Evolutionary conservation across 1,284 basidiomycete genomes (phyloP).

Genomic region (Apiotrichum sp.): DNA sequence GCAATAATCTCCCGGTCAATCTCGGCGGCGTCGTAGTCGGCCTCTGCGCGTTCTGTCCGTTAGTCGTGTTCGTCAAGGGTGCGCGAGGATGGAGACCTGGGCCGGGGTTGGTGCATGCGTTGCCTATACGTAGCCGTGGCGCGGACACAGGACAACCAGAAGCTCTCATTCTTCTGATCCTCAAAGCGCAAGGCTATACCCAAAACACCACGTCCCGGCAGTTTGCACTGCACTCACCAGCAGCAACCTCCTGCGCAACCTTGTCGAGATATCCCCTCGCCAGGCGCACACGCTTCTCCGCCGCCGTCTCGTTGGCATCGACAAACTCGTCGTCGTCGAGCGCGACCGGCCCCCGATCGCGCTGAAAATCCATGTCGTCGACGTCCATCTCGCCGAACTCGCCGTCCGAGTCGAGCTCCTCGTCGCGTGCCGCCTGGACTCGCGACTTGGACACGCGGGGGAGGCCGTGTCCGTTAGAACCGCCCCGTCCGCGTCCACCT

Average conservation of each 20-base stretch:
- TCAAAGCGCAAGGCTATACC: no score
- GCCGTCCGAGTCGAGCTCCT: constrained; percentile 60
- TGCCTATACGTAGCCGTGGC: no score
- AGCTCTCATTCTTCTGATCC: no score
- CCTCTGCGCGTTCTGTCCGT: constrained; percentile 53
- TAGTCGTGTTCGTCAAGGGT: no score
- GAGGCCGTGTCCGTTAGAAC: no score
- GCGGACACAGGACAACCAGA: no score
- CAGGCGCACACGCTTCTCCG: constrained; percentile 83
- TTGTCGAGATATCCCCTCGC: constrained; percentile 85
- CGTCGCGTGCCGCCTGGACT: constrained; percentile 50
- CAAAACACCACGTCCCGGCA: no score
- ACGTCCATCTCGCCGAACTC: constrained; percentile 48
- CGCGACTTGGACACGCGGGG: constrained; percentile 8
- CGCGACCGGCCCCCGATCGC: constrained; percentile 50
- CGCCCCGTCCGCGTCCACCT: constrained; percentile 8
- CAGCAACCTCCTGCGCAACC: constrained; percentile 62
- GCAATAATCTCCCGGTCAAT: constrained; percentile 89
- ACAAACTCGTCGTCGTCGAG: constrained; percentile 65
- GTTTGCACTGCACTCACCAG: no score
- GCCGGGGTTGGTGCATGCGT: no score
- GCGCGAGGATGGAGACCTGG: no score
- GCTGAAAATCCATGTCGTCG: constrained; percentile 67
- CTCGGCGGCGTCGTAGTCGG: constrained; percentile 86
- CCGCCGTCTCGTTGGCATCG: constrained; percentile 76